phyloP scores from a whole-genome alignment of 192 early-diverging fungal genomes.

The Pilobolus umbonatus region DNA sequence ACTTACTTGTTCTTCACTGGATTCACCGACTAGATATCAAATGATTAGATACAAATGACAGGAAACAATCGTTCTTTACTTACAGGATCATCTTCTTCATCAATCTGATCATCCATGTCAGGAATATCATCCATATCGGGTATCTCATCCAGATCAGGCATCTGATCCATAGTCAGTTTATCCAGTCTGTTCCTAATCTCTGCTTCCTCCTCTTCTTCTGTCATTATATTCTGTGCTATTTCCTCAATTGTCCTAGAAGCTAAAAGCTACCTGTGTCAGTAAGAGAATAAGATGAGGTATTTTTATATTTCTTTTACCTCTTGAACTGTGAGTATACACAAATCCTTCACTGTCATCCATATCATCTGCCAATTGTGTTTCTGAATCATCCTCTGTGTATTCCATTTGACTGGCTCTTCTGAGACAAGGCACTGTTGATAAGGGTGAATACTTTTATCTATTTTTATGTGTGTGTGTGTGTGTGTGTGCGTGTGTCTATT shows the following conservation, averaged over 20 bases:
- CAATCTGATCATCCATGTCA: slow-evolving; percentile 69
- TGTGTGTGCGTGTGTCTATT: too few relatives aligned
- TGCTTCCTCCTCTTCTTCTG: slow-evolving; percentile 32
- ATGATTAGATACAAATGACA: neutral
- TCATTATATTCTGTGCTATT: slow-evolving; percentile 62
- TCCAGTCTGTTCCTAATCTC: slow-evolving; percentile 9
- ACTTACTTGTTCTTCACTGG: slow-evolving; percentile 13
- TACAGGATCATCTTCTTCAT: slow-evolving; percentile 79
- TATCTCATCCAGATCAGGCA: slow-evolving; percentile 54
- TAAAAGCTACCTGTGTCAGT: slow-evolving; percentile 2
- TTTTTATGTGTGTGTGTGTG: neutral
- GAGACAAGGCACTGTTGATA: slow-evolving; percentile 74
- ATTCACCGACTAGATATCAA: slow-evolving; percentile 5
- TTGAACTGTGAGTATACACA: slow-evolving; percentile 79
- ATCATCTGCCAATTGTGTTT: slow-evolving; percentile 51
- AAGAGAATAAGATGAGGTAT: neutral
- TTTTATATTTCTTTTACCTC: slow-evolving; percentile 30
- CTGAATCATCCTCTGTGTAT: slow-evolving; percentile 55
- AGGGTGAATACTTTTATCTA: neutral
- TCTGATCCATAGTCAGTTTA: slow-evolving; percentile 33
- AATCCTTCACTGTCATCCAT: slow-evolving; percentile 70
- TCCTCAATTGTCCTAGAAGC: slow-evolving; percentile 44
- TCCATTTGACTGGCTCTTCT: slow-evolving; percentile 81
- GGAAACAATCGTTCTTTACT: neutral
- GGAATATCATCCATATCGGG: slow-evolving; percentile 89